Percentiles rank a stretch among this genome's conserved stretches.
phyloP scores from a whole-genome alignment of 257 asterid species.

The Rehmannia glutinosa region DNA sequence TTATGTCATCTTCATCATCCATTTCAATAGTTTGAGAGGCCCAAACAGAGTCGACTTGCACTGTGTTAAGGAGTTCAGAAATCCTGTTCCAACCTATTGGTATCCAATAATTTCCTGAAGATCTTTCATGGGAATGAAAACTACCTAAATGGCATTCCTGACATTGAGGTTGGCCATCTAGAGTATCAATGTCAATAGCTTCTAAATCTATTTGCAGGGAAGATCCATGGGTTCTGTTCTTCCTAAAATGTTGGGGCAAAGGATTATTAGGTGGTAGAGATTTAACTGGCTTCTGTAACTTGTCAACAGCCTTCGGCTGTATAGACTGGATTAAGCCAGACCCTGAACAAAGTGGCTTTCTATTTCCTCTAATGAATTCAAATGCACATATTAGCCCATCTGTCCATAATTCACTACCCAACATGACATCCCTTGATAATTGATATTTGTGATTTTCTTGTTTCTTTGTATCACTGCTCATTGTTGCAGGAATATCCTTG shows the following conservation, averaged over 20 bases:
- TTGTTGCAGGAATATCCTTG: conserved; percentile 16
- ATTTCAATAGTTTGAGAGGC: conserved; percentile 26
- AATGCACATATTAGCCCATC: conserved; percentile 49
- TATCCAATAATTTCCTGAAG: conserved; percentile 34
- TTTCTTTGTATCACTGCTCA: conserved; percentile 23
- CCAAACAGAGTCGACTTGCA: conserved; percentile 36
- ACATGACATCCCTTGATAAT: conserved; percentile 27
- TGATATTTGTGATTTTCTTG: conserved; percentile 25
- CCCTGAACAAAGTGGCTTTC: conserved; percentile 15
- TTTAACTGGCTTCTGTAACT: conserved; percentile 1
- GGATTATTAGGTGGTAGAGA: too few species aligned
- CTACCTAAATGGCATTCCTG: conserved; percentile 15
- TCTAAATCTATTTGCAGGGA: too few species aligned
- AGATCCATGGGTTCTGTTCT: too few species aligned
- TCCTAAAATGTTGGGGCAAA: too few species aligned
- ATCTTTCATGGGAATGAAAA: conserved; percentile 28
- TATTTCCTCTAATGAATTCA: conserved; percentile 30
- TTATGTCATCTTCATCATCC: conserved; percentile 34
- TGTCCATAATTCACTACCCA: conserved; percentile 33
- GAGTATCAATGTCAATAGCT: conserved; percentile 10
- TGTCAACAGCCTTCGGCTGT: conserved; percentile 12
- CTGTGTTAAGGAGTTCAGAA: conserved; percentile 31
- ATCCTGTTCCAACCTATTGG: conserved; percentile 48
- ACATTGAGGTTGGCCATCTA: conserved; percentile 7
- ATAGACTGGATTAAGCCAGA: conserved; percentile 7